phyloP scores from a whole-genome alignment of 2,329 filamentous ascomycete species.

The Penicillium corylophilum region DNA sequence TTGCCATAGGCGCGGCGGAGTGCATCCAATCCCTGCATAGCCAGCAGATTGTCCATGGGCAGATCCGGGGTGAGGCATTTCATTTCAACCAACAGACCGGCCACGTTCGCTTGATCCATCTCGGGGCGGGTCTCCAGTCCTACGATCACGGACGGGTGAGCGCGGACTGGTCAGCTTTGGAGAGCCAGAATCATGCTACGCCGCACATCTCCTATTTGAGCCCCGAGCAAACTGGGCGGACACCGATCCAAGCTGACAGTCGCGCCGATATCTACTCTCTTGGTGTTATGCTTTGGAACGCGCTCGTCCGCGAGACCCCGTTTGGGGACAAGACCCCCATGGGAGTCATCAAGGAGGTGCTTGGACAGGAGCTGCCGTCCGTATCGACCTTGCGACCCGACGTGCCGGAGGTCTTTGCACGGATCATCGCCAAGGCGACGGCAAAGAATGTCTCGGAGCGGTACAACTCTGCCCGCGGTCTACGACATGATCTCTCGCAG shows the following conservation, averaged over 20 bases:
- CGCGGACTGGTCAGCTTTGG: background rate
- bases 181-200: background rate
- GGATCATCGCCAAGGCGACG: conserved; percentile 1
- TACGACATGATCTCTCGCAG: background rate
- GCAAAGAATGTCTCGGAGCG: background rate
- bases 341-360: background rate
- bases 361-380: background rate
- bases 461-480: conserved; percentile 1
- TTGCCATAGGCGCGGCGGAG: background rate
- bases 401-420: background rate
- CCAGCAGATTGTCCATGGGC: conserved; percentile 1
- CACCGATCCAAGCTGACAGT: background rate
- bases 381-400: background rate
- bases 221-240: background rate
- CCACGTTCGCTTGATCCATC: conserved; percentile 1
- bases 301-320: background rate
- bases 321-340: background rate
- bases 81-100: conserved; percentile 1
- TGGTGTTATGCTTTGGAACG: background rate
- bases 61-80: background rate
- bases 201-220: background rate
- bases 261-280: conserved; percentile 2
- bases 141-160: background rate
- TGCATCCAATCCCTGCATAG: conserved; percentile 1
- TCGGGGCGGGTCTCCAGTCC: background rate